Base-by-base conservation (phyloP, 306 rosid genomes). In the Cicer arietinum region DNA sequence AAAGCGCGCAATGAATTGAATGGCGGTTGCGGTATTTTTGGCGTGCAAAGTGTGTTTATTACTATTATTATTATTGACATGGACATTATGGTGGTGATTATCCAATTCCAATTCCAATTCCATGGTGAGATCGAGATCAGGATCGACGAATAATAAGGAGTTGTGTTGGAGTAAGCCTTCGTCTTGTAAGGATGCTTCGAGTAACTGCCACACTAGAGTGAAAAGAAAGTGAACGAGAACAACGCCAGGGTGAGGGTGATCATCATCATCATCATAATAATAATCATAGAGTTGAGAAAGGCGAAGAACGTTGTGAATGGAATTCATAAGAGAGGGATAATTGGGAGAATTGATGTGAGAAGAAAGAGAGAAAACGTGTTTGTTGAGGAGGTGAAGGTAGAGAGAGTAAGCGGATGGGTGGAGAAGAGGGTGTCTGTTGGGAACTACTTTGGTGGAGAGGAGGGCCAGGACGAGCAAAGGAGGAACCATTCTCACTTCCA, bases 341-440 rank as follows among this genome's bases (percentile, higher is more conserved):
- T 85, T 75, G 10, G 88, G 91, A 16, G 85, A 89, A 18, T 77
- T 79, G 57, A 89, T 62, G 75, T 83, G 84, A 44, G 83, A 81
- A 17, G 90, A 86, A 47, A 92, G 88, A 1, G 84, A 66, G 54
- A 89, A 85, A 13, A 81, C 86, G 75, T 89, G 90, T 58, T 89
- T 85, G 78, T 79, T 82, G 70, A 94, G 87, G 18, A 94, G 96
- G 62, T 90, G 93, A 75, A 94, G 69, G 79, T 85, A 94, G 37
- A 92, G 93, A 39, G 96, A 69, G 80, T 86, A 92, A 6, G 96
- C 97, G 8, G 81, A 84, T 1, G 98, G 96, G 73, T 87, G 95
- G 67, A 83, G 86, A 45, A 86, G 92, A 69, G 81, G 84, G 44
- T 67, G 80, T 63, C 99, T 78, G 59, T 80, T 62, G 9, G 98